Evolutionary conservation across 257 asterid genomes (phyloP), one percentile per base, ranked within the genome.

Genomic region (Petunia axillaris): DNA sequence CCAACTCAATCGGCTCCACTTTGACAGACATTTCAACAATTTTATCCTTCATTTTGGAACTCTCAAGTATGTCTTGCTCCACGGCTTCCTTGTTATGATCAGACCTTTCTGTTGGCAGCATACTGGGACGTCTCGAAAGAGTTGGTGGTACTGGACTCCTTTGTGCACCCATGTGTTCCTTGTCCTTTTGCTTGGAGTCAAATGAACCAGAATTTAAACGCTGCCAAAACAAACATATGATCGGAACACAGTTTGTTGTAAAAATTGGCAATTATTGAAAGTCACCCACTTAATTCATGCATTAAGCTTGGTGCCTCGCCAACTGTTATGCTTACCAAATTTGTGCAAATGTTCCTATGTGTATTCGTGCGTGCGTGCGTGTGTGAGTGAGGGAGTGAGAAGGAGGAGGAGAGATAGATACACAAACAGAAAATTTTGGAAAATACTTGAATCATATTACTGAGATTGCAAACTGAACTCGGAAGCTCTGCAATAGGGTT

Each of bases 401-500:
- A 53, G 11, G 9, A 10, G 58, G 11, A 2, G 11, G 58, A 53
- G 15, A 53, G 15, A 53, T 15, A 53, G 11, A 8, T 9, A 53
- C 58, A 9, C 15, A 15, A 10, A 53, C 25, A 7, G 58, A 10
- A 53, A 53, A 53, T 1, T 9, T 53, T 9, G 15, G 58, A 53
- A 53, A 8, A 8, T 10, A 53, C 3, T 0, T 25, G 25, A 25
- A 25, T 25, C 25, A 25, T 25, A 25, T 25, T 25, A 25, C 25
- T 89, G 25, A 94, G 97, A 84, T 85, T 91, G 93, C 98, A 94
- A 73, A 91, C 84, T 55, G 98, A 91, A 76, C 92, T 83, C 46
- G 98, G 98, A 81, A 94, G 93, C 85, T 94, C 98, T 84, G 90
- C 94, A 4, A 94, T 86, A 79, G 92, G 86, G 87, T 94, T 94